Evolutionary conservation across 2,329 filamentous ascomycete genomes (phyloP).

Genomic region (Zymoseptoria crescenta): DNA sequence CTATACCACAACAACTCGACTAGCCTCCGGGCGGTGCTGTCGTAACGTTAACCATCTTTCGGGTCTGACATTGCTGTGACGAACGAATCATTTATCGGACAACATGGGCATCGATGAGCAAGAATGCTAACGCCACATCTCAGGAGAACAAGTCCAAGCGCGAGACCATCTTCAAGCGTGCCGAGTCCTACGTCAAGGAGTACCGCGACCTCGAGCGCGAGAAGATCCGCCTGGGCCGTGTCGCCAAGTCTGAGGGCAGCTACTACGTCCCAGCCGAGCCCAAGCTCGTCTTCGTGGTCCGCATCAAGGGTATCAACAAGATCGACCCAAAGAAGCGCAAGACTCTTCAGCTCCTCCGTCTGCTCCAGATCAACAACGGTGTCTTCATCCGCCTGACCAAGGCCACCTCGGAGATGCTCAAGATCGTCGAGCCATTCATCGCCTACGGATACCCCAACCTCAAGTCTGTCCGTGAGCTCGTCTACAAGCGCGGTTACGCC

Average conservation of each 20-base stretch:
- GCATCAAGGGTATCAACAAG: constrained; percentile 99
- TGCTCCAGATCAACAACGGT: constrained; percentile 99
- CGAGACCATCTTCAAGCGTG: constrained; percentile 97
- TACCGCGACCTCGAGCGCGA: constrained; percentile 98
- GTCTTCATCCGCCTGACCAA: constrained; percentile 97
- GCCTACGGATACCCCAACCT: constrained; percentile 99
- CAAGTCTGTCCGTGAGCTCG: constrained; percentile 95
- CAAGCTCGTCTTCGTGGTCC: constrained; percentile 95
- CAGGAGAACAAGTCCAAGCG: constrained; percentile 99
- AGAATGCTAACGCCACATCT: constrained; percentile 31
- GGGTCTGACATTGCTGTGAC: constrained; percentile 65
- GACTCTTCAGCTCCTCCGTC: constrained; percentile 98
- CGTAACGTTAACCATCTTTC: constrained; percentile 98
- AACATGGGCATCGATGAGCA: constrained; percentile 9
- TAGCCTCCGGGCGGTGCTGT: constrained; percentile 93
- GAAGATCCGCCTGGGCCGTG: constrained; percentile 86
- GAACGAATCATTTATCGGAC: constrained; percentile 31
- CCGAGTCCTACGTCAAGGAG: constrained; percentile 99
- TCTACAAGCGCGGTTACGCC: constrained; percentile 99
- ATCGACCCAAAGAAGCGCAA: constrained; percentile 99
- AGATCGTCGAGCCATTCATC: constrained; percentile 97
- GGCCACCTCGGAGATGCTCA: constrained; percentile 94
- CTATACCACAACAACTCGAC: constrained; percentile 74
- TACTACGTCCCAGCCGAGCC: constrained; percentile 92
- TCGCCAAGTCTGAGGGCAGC: constrained; percentile 84